Conservation (phyloP, 2,329 filamentous ascomycete species). For the Neofusicoccum parvum region DNA sequence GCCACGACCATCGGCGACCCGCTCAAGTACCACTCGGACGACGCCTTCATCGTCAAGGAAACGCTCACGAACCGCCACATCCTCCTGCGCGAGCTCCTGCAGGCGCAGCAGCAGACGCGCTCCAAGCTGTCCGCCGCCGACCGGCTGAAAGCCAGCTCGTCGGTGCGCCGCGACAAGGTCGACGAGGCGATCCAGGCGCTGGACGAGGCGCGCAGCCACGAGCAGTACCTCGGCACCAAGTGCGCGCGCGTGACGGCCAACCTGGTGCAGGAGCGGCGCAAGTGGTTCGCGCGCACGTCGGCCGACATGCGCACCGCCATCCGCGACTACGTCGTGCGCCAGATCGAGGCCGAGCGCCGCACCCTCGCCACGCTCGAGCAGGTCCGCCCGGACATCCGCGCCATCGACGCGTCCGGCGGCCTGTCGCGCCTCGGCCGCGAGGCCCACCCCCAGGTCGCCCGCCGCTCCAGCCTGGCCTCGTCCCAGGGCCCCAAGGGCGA, state of each 20-base stretch:
- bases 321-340: constrained; percentile 87
- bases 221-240: constrained; percentile 80
- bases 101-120: constrained; percentile 83
- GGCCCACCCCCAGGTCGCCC: constrained; percentile 68
- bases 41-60: constrained; percentile 97
- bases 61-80: constrained; percentile 97
- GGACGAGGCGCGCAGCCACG: constrained; percentile 82
- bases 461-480: constrained; percentile 76
- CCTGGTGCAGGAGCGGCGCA: constrained; percentile 81
- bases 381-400: constrained; percentile 87
- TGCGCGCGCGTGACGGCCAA: constrained; percentile 88
- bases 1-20: constrained; percentile 93
- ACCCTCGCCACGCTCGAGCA: constrained; percentile 91
- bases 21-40: constrained; percentile 90
- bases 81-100: constrained; percentile 85
- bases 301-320: constrained; percentile 82
- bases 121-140: constrained; percentile 85
- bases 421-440: constrained; percentile 88
- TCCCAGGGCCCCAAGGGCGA: constrained; percentile 98
- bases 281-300: constrained; percentile 86
- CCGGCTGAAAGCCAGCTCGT: constrained; percentile 81
- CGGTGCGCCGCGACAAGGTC: constrained; percentile 90
- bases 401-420: constrained; percentile 88
- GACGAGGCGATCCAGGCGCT: constrained; percentile 93
- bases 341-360: constrained; percentile 93